Evolutionary conservation across 2,329 filamentous ascomycete genomes (phyloP).

Genomic region (Colletotrichum australisinense): DNA sequence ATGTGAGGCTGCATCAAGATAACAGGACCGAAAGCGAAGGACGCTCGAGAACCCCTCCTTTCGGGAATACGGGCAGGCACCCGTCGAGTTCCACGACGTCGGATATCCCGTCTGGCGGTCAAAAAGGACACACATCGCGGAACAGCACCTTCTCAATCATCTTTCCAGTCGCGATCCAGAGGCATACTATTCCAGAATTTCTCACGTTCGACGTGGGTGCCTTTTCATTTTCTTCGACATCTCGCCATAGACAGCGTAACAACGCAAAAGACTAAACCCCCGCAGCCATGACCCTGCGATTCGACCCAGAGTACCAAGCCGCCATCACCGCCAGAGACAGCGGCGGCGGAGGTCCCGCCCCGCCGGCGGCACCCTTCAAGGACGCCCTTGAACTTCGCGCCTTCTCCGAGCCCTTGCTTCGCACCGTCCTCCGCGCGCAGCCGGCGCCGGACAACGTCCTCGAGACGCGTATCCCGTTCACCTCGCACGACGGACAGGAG

Average conservation of each 20-base stretch:
- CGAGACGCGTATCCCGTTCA: conserved; percentile 15
- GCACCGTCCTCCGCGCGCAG: conserved; percentile 2
- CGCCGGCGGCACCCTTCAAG: conserved; percentile 1
- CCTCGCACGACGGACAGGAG: conserved; percentile 17
- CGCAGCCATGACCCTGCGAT: conserved; percentile 10
- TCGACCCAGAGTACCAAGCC: conserved; percentile 26
- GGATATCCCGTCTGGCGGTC: not conserved
- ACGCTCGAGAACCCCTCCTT: not conserved
- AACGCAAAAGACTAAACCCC: too few species aligned
- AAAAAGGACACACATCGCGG: not conserved
- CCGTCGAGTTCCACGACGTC: not conserved
- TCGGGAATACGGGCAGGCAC: conserved; percentile 26
- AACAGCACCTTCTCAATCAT: not conserved
- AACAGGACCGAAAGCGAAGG: not conserved
- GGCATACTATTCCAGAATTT: not conserved
- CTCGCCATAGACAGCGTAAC: too few species aligned
- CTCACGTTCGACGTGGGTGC: not conserved
- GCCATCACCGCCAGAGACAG: conserved; percentile 4
- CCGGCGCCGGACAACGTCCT: conserved; percentile 15
- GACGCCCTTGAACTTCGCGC: conserved; percentile 15
- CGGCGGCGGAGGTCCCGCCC: not conserved
- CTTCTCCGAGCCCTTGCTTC: conserved; percentile 9
- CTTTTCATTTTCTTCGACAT: not conserved
- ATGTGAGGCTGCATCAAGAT: too few species aligned
- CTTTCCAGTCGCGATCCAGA: not conserved